Evolutionary conservation across 1,284 basidiomycete genomes (phyloP).

Genomic region (Leccinum cinnamomeum): DNA sequence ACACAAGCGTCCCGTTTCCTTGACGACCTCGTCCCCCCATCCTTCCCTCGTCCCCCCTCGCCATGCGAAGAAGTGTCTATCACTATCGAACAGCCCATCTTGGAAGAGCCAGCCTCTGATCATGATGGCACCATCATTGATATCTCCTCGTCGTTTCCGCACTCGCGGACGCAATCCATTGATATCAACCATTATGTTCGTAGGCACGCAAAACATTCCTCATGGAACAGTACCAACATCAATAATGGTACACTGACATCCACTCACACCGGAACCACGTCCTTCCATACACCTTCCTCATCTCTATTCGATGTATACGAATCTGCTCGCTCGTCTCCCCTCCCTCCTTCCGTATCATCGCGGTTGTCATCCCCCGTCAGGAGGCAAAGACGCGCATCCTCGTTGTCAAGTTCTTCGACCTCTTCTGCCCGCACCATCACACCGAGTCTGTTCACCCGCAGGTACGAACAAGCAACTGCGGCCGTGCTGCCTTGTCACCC

Average conservation of each 20-base stretch:
- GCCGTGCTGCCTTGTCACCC: conserved; percentile 23
- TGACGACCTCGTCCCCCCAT: conserved; percentile 54
- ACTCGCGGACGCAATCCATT: conserved; percentile 25
- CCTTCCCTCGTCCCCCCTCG: conserved; percentile 45
- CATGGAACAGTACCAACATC: conserved; percentile 39
- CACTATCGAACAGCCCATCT: conserved; percentile 13
- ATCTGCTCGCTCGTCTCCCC: conserved; percentile 60
- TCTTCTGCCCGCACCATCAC: conserved; percentile 61
- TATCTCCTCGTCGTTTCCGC: conserved; percentile 18
- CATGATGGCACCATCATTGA: conserved; percentile 11
- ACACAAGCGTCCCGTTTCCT: conserved; percentile 47
- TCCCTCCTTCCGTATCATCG: conserved; percentile 38
- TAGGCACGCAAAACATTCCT: conserved; percentile 42
- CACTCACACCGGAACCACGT: conserved; percentile 54
- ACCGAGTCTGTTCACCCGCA: conserved; percentile 54
- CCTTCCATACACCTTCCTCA: conserved; percentile 74
- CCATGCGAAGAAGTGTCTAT: conserved; percentile 37
- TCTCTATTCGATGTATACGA: conserved; percentile 45
- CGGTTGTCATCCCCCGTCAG: conserved; percentile 22
- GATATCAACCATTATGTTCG: conserved; percentile 21
- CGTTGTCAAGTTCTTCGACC: conserved; percentile 48
- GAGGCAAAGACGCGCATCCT: conserved; percentile 39
- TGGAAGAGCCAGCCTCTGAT: conserved; percentile 18
- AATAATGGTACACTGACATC: conserved; percentile 42
- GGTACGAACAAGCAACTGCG: conserved; percentile 24